Conservation (phyloP, 129 eudicot genomes). For the Tagetes erecta region DNA sequence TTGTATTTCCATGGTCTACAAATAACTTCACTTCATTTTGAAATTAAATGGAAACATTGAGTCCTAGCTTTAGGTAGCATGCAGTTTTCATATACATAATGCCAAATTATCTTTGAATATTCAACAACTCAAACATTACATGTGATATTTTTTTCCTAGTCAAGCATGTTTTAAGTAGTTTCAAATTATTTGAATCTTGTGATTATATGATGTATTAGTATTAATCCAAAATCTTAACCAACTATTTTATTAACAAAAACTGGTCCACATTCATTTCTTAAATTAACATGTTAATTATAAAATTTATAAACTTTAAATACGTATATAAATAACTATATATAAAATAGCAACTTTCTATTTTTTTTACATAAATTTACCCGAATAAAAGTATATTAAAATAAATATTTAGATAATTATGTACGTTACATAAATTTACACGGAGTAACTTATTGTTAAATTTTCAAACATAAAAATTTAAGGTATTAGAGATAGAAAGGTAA, state of each 20-base stretch:
- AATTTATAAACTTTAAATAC: too few relatives aligned
- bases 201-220: neutral
- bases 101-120: constrained; percentile 4
- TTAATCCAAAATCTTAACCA: neutral
- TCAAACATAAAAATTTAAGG: too few relatives aligned
- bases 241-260: neutral
- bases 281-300: too few relatives aligned
- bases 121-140: constrained; percentile 23
- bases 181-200: neutral
- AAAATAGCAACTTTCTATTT: too few relatives aligned
- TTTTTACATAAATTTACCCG: too few relatives aligned
- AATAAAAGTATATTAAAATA: too few relatives aligned
- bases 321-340: too few relatives aligned
- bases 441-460: too few relatives aligned
- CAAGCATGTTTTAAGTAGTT: neutral
- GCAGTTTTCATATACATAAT: constrained; percentile 23
- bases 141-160: constrained; percentile 19
- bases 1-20: constrained; percentile 10
- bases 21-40: neutral
- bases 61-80: constrained; percentile 24
- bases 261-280: too few relatives aligned
- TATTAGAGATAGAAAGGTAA: too few relatives aligned
- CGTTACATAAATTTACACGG: too few relatives aligned
- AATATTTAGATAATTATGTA: too few relatives aligned
- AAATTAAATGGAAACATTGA: constrained; percentile 26